Percentiles rank a stretch among this genome's conserved stretches.
Evolutionary conservation across 352 stramenopile genomes (phyloP).

Genomic region (Phytophthora tentaculata): DNA sequence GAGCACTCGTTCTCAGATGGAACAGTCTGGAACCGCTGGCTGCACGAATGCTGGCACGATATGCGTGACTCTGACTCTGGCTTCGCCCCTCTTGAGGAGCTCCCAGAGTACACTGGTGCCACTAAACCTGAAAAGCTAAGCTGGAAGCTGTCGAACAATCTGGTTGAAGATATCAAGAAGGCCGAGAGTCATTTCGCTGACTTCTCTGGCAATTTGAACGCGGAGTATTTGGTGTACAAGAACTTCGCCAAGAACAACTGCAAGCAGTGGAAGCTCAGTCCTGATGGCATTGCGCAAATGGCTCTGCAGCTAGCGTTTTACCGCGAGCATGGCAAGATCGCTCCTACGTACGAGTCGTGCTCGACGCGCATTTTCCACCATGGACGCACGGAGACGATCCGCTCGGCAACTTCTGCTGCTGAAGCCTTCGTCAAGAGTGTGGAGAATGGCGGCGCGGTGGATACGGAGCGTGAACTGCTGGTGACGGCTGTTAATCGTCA

Average conservation of each 20-base stretch:
- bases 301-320: conserved; percentile 92
- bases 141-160: conserved; percentile 83
- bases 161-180: conserved; percentile 77
- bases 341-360: conserved; percentile 93
- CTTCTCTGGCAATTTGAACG: conserved; percentile 72
- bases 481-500: conserved; percentile 82
- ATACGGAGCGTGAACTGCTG: conserved; percentile 68
- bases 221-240: conserved; percentile 85
- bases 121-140: conserved; percentile 57
- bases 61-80: conserved; percentile 83
- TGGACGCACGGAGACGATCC: conserved; percentile 93
- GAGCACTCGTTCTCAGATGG: conserved; percentile 95
- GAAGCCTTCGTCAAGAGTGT: conserved; percentile 76
- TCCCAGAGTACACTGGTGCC: conserved; percentile 59
- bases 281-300: conserved; percentile 92
- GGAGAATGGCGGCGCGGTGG: conserved; percentile 42
- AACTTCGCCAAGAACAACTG: conserved; percentile 92
- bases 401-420: conserved; percentile 77
- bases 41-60: conserved; percentile 92
- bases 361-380: conserved; percentile 92
- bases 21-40: conserved; percentile 92
- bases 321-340: conserved; percentile 73
- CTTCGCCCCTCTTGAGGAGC: conserved; percentile 67
- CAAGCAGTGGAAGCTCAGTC: conserved; percentile 92
- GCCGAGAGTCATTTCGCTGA: conserved; percentile 71